phyloP scores from a whole-genome alignment of 495 filamentous ascomycete species.

The Penicillium verhagenii region DNA sequence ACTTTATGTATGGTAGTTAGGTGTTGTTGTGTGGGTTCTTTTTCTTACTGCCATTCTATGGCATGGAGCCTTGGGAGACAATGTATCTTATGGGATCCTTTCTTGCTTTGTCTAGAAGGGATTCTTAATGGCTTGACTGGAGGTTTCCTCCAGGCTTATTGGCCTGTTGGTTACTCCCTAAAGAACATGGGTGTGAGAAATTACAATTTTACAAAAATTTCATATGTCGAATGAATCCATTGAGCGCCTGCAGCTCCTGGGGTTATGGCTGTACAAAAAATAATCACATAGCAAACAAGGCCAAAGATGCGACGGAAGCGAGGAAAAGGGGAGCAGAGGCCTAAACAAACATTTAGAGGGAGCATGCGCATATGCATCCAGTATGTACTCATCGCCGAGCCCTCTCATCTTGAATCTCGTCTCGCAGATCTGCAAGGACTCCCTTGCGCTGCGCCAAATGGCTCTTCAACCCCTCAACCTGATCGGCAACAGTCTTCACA shows the following conservation, averaged over 20 bases:
- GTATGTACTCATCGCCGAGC: slow-evolving; percentile 29
- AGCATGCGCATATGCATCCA: too few species aligned
- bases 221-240: slow-evolving; percentile 21
- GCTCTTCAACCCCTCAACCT: slow-evolving; percentile 53
- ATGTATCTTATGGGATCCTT: neutral
- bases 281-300: slow-evolving; percentile 6
- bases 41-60: neutral
- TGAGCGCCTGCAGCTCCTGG: slow-evolving; percentile 40
- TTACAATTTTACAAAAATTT: neutral
- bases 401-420: slow-evolving; percentile 49
- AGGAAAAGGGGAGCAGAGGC: slow-evolving; percentile 9
- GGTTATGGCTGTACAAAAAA: slow-evolving; percentile 37
- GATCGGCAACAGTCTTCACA: slow-evolving; percentile 49
- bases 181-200: too few species aligned
- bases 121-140: neutral
- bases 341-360: slow-evolving; percentile 2
- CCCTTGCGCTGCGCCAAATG: slow-evolving; percentile 47
- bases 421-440: slow-evolving; percentile 41
- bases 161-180: too few species aligned
- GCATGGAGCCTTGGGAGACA: neutral
- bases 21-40: too few species aligned
- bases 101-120: neutral
- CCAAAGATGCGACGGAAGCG: slow-evolving; percentile 17
- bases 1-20: neutral
- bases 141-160: too few species aligned